These are phyloP conservation scores for Penicillium vulpinum DNA, from an alignment of 2,329 filamentous ascomycete species.

Conservation along the genomic window DNA sequence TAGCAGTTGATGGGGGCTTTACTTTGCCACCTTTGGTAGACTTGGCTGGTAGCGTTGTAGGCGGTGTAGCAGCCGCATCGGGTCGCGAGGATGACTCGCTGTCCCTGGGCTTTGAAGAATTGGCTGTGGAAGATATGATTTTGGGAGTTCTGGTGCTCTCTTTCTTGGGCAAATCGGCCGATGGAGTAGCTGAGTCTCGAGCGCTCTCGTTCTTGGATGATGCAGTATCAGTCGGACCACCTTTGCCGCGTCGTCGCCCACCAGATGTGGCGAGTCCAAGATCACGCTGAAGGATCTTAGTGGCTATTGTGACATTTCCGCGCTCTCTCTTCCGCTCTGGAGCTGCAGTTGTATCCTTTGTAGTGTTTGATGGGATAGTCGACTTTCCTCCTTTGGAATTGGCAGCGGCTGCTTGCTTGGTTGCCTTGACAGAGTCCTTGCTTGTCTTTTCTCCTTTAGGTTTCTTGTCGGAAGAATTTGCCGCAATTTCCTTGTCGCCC, in stretches of 20 bases:
- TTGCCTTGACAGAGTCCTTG: slow-evolving; percentile 62
- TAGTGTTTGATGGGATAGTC: slow-evolving; percentile 27
- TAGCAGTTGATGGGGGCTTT: slow-evolving; percentile 34
- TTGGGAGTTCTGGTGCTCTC: slow-evolving; percentile 24
- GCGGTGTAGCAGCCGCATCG: slow-evolving; percentile 16
- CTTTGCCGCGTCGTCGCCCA: slow-evolving; percentile 44
- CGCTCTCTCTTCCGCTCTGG: slow-evolving; percentile 56
- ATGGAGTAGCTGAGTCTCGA: slow-evolving; percentile 12
- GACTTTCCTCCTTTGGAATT: slow-evolving; percentile 41
- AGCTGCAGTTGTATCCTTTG: slow-evolving; percentile 28
- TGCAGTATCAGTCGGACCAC: slow-evolving; percentile 25
- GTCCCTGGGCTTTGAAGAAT: slow-evolving; percentile 21
- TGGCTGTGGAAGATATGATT: slow-evolving; percentile 12
- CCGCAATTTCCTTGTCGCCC: slow-evolving; percentile 34
- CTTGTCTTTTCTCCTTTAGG: slow-evolving; percentile 56
- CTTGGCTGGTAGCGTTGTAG: slow-evolving; percentile 22
- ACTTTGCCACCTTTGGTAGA: slow-evolving; percentile 29
- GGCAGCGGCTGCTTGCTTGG: slow-evolving; percentile 37
- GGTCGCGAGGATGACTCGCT: slow-evolving; percentile 25
- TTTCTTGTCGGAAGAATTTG: slow-evolving; percentile 39
- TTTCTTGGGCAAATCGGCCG: slow-evolving; percentile 22
- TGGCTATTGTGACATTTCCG: slow-evolving; percentile 54
- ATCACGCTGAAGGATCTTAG: slow-evolving; percentile 63
- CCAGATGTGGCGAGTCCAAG: slow-evolving; percentile 54
- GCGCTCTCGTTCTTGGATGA: slow-evolving; percentile 25